Evolutionary conservation across 257 asterid species (phyloP), one percentile per base, ranked within the genome.

Genomic region (Cynanchum wilfordii): DNA sequence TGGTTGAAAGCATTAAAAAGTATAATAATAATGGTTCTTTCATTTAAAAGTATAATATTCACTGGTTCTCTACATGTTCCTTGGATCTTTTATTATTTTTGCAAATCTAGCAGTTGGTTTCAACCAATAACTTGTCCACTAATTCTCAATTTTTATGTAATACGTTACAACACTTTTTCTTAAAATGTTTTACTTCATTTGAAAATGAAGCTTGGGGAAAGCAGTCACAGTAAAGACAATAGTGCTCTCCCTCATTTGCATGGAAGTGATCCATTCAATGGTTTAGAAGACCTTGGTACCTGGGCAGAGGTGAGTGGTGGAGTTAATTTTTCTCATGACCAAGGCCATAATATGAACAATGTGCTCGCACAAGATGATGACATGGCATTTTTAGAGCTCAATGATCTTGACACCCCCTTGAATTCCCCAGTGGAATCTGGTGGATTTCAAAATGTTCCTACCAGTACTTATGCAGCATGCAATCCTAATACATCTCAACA

Each of bases 401-500:
- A 78, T 67, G 98, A 92, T 86, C 86, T 92, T 47, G 71, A 65
- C 50, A 15, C 29, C 12, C 93, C 94, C 3, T 69, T 87, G 84
- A 75, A 78, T 69, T 67, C 68, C 85, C 24, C 81, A 42, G 45
- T 58, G 38, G 84, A 74, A 71, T 72, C 69, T 70, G 12, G 36
- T 72, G 78, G 73, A 57, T 49, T 70, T 69, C 78, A 67, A 72
- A 82, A 64, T 49, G 52, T 79, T 17, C 57, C 75, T 27, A n/a
- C 38, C 5, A 57, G 75, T 67, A 19, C 74, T 10, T 66, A 57
- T 82, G 81, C 72, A 49, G 75, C 79, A 40, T 64, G 60, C 75
- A 54, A 5, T 77, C 65, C 77, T 76, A 69, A 57, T 65, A 58
- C 67, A 44, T 56, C 67, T 68, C 62, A 57, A 45, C 62, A 59